Base-by-base conservation (phyloP, 306 rosid genomes). In the Mimosa pudica region DNA sequence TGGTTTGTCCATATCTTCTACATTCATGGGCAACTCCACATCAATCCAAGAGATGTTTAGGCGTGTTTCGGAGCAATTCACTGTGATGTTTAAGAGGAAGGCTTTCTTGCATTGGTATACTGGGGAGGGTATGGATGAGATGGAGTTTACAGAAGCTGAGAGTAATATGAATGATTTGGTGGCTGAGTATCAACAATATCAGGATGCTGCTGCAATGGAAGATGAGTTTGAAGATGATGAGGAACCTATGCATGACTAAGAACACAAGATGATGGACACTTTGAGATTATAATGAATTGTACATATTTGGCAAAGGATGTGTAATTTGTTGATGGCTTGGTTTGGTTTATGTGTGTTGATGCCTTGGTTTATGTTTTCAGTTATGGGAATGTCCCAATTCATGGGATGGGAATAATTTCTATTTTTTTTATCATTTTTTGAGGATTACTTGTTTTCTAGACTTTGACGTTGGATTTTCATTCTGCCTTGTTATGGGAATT, bases 41-140 rank as follows among this genome's bases (percentile, higher is more conserved):
- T 91, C 96, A 0, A 91, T 91, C 68, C 93, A 91, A 71, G 96
- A 91, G 82, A 91, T 91, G 96, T 88, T 91, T 70, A 81, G 97
- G 73, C 83, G 92, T 20, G 93, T 91, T 52, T 91, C 93, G 0
- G 97, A 91, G 86, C 93, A 91, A 62, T 91, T 91, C 83, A 91
- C 93, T 0, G 93, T 89, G 80, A 91, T 91, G 97, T 91, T 91
- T 61, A 88, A 91, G 82, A 85, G 97, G 75, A 91, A 91, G 90
- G 97, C 97, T 16, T 91, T 91, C 86, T 76, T 91, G 87, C 93
- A 91, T 85, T 91, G 96, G 96, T 91, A 91, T 77, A 91, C 93
- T 0, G 92, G 96, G 14, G 96, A 91, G 61, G 96, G 96, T 2
- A 89, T 91, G 93, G 93, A 91, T 82, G 96, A 91, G 82, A 91